phyloP scores from a whole-genome alignment of 257 asterid species.

The Solanum chiquidenum region DNA sequence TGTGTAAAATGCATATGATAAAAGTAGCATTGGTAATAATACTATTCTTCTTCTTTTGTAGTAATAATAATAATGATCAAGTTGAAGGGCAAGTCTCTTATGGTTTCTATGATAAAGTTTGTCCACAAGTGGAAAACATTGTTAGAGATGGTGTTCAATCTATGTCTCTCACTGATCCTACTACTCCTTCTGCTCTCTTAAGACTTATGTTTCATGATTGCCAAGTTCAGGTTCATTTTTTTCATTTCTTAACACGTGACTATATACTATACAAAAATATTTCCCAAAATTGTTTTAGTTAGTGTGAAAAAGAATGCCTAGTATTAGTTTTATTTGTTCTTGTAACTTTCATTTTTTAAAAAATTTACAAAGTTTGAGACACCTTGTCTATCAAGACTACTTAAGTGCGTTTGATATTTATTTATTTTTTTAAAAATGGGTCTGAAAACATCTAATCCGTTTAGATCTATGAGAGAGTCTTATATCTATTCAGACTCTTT shows the following conservation, averaged over 20 bases:
- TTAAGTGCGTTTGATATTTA: too few species aligned
- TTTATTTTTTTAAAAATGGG: too few species aligned
- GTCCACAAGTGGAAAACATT: conserved; percentile 33
- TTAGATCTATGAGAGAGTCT: too few species aligned
- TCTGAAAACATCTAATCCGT: too few species aligned
- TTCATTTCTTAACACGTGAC: background rate
- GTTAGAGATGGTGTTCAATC: conserved; percentile 22
- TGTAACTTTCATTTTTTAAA: too few species aligned
- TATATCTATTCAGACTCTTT: too few species aligned
- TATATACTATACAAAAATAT: too few species aligned
- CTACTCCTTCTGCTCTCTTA: conserved; percentile 32
- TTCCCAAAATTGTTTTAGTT: background rate
- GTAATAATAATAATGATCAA: background rate
- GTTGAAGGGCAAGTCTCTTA: conserved; percentile 4
- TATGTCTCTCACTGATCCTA: conserved; percentile 26
- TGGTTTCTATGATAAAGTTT: conserved; percentile 18
- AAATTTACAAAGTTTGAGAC: too few species aligned
- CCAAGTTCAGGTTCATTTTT: conserved; percentile 42
- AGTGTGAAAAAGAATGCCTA: too few species aligned
- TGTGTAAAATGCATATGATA: background rate
- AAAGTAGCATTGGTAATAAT: background rate
- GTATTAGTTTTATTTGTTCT: too few species aligned
- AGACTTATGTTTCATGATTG: conserved; percentile 66
- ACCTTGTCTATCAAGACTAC: too few species aligned
- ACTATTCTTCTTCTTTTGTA: background rate